phyloP scores from a whole-genome alignment of 2,329 filamentous ascomycete genomes.

The Trematosphaeria pertusa region DNA sequence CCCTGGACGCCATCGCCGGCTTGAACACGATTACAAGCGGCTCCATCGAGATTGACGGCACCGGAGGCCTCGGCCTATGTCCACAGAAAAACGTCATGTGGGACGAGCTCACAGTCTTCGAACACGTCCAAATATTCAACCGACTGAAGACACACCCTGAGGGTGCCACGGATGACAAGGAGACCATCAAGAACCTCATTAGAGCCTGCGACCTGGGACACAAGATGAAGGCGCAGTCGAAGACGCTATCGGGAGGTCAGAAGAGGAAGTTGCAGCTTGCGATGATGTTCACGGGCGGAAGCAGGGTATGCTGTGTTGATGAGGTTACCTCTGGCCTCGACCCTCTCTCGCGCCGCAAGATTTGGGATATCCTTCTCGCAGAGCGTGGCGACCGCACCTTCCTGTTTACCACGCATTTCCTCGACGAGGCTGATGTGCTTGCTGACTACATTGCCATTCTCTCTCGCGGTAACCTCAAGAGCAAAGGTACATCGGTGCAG shows the following conservation, averaged over 20 bases:
- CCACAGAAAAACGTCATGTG: slow-evolving; percentile 95
- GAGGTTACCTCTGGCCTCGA: slow-evolving; percentile 91
- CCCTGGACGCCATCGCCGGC: slow-evolving; percentile 85
- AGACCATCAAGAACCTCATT: slow-evolving; percentile 69
- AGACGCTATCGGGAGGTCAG: slow-evolving; percentile 86
- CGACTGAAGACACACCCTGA: slow-evolving; percentile 68
- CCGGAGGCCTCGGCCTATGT: slow-evolving; percentile 82
- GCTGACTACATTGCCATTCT: slow-evolving; percentile 89
- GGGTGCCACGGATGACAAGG: slow-evolving; percentile 59
- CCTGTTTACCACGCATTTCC: slow-evolving; percentile 88
- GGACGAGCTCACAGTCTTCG: slow-evolving; percentile 84
- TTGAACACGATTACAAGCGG: slow-evolving; percentile 79
- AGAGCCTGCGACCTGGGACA: slow-evolving; percentile 74
- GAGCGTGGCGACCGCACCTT: slow-evolving; percentile 84
- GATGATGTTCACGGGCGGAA: slow-evolving; percentile 94
- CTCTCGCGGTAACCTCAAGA: slow-evolving; percentile 82
- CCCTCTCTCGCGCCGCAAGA: slow-evolving; percentile 83
- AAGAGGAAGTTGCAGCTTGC: slow-evolving; percentile 91
- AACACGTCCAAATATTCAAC: slow-evolving; percentile 87
- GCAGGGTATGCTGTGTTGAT: slow-evolving; percentile 86
- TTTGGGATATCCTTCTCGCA: slow-evolving; percentile 91
- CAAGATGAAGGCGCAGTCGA: slow-evolving; percentile 75
- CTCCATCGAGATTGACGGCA: slow-evolving; percentile 76
- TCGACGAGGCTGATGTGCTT: slow-evolving; percentile 90
- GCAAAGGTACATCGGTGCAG: slow-evolving; percentile 82